phyloP scores from a whole-genome alignment of 2,329 filamentous ascomycete genomes.

The Ascosphaera apis region DNA sequence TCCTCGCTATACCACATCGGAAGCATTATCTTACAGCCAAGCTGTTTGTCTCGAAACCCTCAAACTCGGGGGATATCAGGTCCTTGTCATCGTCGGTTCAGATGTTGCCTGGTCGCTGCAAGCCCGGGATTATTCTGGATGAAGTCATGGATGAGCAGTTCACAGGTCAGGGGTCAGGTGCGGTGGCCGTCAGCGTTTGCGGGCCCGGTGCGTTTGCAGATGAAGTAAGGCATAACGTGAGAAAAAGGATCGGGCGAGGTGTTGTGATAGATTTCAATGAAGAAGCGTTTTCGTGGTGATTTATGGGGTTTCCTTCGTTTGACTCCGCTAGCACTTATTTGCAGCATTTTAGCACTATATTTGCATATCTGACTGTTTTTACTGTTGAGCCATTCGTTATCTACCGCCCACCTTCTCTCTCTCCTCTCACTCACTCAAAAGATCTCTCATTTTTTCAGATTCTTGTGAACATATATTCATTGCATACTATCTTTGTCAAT shows the following conservation, averaged over 20 bases:
- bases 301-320: conserved; percentile 1
- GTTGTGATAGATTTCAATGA: conserved; percentile 38
- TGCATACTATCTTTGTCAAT: too few species aligned
- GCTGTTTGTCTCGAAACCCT: conserved; percentile 39
- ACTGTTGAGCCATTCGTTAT: background rate
- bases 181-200: conserved; percentile 38
- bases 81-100: conserved; percentile 34
- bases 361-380: background rate
- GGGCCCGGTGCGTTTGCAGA: conserved; percentile 40
- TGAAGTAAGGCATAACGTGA: conserved; percentile 31
- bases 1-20: conserved; percentile 34
- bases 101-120: conserved; percentile 37
- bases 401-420: background rate
- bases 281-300: conserved; percentile 41
- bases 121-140: conserved; percentile 31
- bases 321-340: conserved; percentile 1
- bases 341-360: background rate
- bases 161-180: conserved; percentile 15
- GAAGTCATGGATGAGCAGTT: conserved; percentile 31
- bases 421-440: conserved; percentile 4
- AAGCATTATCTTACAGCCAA: conserved; percentile 36
- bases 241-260: conserved; percentile 27
- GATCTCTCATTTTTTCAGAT: background rate
- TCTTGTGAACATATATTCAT: too few species aligned
- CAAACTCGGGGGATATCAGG: conserved; percentile 29